phyloP scores from a whole-genome alignment of 1,139 yeast genomes.

The Groenewaldozyma auringiensis region DNA sequence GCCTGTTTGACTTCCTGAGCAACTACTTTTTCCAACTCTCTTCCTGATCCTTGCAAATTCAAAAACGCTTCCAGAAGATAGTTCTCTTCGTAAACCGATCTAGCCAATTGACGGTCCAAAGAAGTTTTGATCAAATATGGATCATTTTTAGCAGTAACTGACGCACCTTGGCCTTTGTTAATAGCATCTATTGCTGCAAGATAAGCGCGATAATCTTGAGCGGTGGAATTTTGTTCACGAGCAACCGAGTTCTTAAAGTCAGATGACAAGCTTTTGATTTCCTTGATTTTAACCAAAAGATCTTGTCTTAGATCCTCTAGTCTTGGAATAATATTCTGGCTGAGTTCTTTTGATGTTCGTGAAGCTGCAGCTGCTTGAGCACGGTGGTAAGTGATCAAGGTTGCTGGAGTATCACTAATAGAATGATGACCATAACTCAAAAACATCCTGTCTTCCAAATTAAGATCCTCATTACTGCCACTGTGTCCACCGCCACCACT shows the following conservation, averaged over 20 bases:
- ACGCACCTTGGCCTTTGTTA: slow-evolving; percentile 27
- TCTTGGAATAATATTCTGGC: slow-evolving; percentile 64
- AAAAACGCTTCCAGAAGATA: slow-evolving; percentile 80
- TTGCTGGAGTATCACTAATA: slow-evolving; percentile 70
- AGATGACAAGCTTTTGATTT: slow-evolving; percentile 69
- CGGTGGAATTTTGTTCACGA: slow-evolving; percentile 59
- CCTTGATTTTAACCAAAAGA: slow-evolving; percentile 74
- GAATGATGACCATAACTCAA: slow-evolving; percentile 76
- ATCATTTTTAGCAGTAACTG: slow-evolving; percentile 49
- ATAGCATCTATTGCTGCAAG: slow-evolving; percentile 25
- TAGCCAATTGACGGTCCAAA: slow-evolving; percentile 68
- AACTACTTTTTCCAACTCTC: slow-evolving; percentile 81
- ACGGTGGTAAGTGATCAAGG: slow-evolving; percentile 68
- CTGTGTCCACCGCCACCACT: neutral
- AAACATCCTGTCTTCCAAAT: slow-evolving; percentile 43
- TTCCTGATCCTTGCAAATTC: slow-evolving; percentile 81
- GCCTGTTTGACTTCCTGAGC: slow-evolving; percentile 81
- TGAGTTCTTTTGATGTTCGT: slow-evolving; percentile 64
- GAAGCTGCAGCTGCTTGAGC: slow-evolving; percentile 61
- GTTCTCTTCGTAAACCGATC: slow-evolving; percentile 76
- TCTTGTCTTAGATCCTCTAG: slow-evolving; percentile 81
- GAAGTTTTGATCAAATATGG: slow-evolving; percentile 70
- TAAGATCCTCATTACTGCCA: slow-evolving; percentile 11
- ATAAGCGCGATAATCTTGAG: slow-evolving; percentile 23
- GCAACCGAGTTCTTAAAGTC: slow-evolving; percentile 74